Evolutionary conservation across 331 rosid genomes (phyloP), one percentile per base, ranked within the genome.

Genomic region (Spiraea crenata): DNA sequence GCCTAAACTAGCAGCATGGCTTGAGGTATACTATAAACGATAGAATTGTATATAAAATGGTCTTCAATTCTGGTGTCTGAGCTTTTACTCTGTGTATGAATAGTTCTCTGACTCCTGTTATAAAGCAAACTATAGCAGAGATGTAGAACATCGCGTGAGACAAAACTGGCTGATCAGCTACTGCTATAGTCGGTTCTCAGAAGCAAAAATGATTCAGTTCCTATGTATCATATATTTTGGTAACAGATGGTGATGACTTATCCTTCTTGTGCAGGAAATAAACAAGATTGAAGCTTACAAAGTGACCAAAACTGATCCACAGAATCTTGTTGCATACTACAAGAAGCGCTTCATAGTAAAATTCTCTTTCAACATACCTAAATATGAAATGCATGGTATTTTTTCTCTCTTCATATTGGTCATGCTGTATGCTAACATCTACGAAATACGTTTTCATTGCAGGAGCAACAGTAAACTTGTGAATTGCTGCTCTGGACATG

Each of bases 1-100:
- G 84, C 95, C 97, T 25, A 85, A 83, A 80, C 82, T 88, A 61
- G 83, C 83, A 47, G 76, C 82, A 56, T 91, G 91, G 91, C 73
- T 85, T 19, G 90, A 87, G 93, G 97, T 86, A 85, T 46, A 20
- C 15, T 11, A 44, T n/a, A 25, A 3, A 46, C 19, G 47, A 17
- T 50, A 49, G 2, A 7, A 37, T 37, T 67, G 12, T 20, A 0
- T 3, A n/a, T 39, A 41, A n/a, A 42, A 54, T 9, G 7, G 7
- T 63, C 7, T 0, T 42, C 64, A 40, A 8, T 7, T 62, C 11
- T 34, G 7, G 14, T 50, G 19, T 40, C 71, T 6, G 17, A 52
- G 72, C 44, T 67, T 35, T 38, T 10, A 13, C 9, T 14, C n/a
- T 6, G 5, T 47, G 5, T 6, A 48, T 19, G 49, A 39, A 37